A percentile compares a stretch with the other conserved stretches of the same genome.
These are phyloP conservation scores for Populus trichocarpa DNA, from an alignment of 441 rosid genomes.

Conservation along the genomic window DNA sequence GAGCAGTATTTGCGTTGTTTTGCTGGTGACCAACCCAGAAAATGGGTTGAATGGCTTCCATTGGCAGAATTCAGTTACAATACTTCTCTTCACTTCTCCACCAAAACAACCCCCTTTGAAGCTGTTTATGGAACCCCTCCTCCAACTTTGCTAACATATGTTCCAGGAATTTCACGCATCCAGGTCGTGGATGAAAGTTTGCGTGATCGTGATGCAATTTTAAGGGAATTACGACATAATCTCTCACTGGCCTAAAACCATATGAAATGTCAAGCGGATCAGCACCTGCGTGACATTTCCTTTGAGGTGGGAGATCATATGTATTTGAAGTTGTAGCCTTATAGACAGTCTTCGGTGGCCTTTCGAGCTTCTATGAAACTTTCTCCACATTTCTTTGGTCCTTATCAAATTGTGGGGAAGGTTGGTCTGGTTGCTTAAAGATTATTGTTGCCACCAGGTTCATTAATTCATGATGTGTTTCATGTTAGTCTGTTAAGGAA, in stretches of 20 bases:
- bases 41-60: not conserved
- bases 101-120: not conserved
- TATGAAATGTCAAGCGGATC: no score
- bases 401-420: not conserved
- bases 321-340: no score
- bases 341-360: no score
- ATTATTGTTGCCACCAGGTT: not conserved
- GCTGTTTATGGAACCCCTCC: not conserved
- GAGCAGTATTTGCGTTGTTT: not conserved
- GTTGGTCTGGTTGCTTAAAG: not conserved
- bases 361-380: not conserved
- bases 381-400: not conserved
- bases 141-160: not conserved
- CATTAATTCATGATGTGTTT: not conserved
- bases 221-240: not conserved
- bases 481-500: not conserved
- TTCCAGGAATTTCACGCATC: not conserved
- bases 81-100: not conserved
- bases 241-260: no score
- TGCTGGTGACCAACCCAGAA: not conserved
- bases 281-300: no score
- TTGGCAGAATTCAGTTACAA: not conserved
- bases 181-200: not conserved
- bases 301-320: no score
- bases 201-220: not conserved